These are phyloP conservation scores for Nicotiana tabacum DNA, from an alignment of 257 asterid species.

Conservation along the genomic window DNA sequence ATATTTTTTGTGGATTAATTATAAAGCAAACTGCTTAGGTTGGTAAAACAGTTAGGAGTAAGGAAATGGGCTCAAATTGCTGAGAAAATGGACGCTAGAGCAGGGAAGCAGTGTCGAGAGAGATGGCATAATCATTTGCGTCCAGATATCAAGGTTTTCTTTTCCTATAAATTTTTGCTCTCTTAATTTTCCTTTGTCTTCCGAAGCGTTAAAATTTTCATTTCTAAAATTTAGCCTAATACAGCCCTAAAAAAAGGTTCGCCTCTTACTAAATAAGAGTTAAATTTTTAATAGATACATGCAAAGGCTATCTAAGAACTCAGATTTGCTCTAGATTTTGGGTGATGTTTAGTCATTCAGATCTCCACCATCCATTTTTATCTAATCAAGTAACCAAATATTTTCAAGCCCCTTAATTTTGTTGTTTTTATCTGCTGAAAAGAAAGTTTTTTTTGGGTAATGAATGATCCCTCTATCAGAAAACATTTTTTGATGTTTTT, in stretches of 20 bases:
- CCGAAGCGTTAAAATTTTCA: neutral
- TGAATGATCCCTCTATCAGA: neutral
- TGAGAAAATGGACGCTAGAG: conserved; percentile 53
- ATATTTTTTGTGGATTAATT: neutral
- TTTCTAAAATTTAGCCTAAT: neutral
- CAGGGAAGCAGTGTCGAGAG: conserved; percentile 85
- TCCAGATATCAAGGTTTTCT: conserved; percentile 66
- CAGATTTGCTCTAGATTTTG: neutral
- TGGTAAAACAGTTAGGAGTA: conserved; percentile 60
- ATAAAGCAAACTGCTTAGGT: conserved; percentile 44
- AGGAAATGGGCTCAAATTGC: conserved; percentile 71
- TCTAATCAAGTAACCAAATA: neutral
- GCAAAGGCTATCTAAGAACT: neutral
- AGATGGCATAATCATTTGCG: conserved; percentile 86
- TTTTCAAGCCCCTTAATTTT: neutral
- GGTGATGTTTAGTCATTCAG: neutral
- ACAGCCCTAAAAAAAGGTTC: too few species aligned
- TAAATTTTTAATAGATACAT: neutral
- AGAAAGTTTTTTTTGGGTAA: neutral
- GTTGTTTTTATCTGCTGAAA: neutral
- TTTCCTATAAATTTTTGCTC: neutral
- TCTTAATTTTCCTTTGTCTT: neutral
- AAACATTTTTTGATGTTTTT: neutral
- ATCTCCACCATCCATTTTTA: neutral
- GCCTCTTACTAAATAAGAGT: too few species aligned